Evolutionary conservation across 176 grass and related monocot genomes (phyloP).

Genomic region (Oryza meyeriana): DNA sequence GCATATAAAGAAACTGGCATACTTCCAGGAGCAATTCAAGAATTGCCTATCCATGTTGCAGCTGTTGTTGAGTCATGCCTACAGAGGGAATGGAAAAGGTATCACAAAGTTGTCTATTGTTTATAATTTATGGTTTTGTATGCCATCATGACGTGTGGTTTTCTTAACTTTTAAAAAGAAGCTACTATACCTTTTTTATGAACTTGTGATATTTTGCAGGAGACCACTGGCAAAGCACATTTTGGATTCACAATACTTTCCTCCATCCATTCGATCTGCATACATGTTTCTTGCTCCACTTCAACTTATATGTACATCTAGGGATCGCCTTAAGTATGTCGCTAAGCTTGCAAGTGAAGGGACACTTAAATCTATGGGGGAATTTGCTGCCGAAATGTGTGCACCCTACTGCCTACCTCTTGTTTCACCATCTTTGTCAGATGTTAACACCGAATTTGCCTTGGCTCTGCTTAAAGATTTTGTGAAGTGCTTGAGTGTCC

Average conservation of each 20-base stretch:
- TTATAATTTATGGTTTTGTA: constrained; percentile 24
- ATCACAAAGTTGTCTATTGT: constrained; percentile 16
- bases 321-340: constrained; percentile 71
- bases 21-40: constrained; percentile 57
- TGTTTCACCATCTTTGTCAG: constrained; percentile 56
- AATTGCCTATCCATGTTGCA: constrained; percentile 74
- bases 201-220: constrained; percentile 46
- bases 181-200: constrained; percentile 7
- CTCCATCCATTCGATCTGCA: constrained; percentile 66
- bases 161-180: constrained; percentile 23
- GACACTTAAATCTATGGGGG: constrained; percentile 78
- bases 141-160: background rate
- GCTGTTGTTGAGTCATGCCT: constrained; percentile 87
- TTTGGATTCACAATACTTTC: constrained; percentile 84
- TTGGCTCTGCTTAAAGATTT: constrained; percentile 80
- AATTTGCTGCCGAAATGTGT: constrained; percentile 80
- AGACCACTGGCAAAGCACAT: constrained; percentile 80
- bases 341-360: constrained; percentile 79
- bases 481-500: constrained; percentile 65
- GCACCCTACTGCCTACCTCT: constrained; percentile 73
- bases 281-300: constrained; percentile 93
- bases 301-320: constrained; percentile 63
- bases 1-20: constrained; percentile 83
- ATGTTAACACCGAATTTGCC: constrained; percentile 60
- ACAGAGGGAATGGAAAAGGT: constrained; percentile 83